Conservation (phyloP, 2,329 filamentous ascomycete genomes). For the Penicillium nordicum region DNA sequence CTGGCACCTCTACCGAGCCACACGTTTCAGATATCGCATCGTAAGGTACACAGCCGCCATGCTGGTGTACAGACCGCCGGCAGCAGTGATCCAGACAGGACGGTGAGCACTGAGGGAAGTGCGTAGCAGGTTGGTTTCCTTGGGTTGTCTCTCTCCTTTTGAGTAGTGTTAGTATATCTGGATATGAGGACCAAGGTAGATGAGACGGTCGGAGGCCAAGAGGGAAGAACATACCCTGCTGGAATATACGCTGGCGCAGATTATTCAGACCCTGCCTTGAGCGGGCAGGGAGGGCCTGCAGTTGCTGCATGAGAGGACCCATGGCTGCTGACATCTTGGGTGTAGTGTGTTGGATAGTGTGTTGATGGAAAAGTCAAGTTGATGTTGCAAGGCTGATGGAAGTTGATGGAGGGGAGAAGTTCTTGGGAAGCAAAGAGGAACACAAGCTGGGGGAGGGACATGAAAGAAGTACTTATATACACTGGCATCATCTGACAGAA, state of each 20-base stretch:
- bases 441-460: background rate
- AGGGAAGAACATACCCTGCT: conserved; percentile 21
- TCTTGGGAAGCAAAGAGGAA: background rate
- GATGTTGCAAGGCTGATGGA: background rate
- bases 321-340: conserved; percentile 23
- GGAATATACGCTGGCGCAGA: conserved; percentile 25
- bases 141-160: conserved; percentile 28
- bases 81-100: conserved; percentile 34
- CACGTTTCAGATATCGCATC: conserved; percentile 28
- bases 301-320: conserved; percentile 22
- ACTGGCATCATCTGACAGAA: conserved; percentile 20
- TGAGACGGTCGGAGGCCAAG: background rate
- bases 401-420: conserved; percentile 4
- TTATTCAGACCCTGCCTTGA: conserved; percentile 25
- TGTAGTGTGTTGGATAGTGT: background rate
- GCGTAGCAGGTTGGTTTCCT: conserved; percentile 26
- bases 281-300: conserved; percentile 22
- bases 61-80: conserved; percentile 31
- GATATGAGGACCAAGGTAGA: background rate
- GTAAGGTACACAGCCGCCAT: conserved; percentile 32
- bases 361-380: conserved; percentile 3
- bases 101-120: conserved; percentile 33
- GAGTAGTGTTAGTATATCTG: conserved; percentile 5
- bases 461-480: conserved; percentile 16
- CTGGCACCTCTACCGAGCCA: conserved; percentile 13